phyloP scores from a whole-genome alignment of 108 stramenopile species.

The Stephanodiscus triporus region DNA sequence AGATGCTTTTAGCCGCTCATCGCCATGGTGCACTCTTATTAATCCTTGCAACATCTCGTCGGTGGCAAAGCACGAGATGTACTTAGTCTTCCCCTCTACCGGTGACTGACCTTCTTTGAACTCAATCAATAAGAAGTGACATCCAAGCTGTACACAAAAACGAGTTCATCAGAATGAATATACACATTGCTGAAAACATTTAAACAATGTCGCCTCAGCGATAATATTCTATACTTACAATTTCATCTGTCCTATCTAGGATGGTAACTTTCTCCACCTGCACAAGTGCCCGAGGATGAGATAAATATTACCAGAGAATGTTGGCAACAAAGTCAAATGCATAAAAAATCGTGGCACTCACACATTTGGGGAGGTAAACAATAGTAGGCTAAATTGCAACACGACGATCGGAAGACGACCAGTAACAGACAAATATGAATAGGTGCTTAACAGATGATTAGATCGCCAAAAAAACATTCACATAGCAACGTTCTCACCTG shows the following conservation, averaged over 20 bases:
- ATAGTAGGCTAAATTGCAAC: slow-evolving; percentile 59
- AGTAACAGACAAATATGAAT: slow-evolving; percentile 4
- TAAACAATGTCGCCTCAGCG: not conserved
- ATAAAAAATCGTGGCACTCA: slow-evolving; percentile 8
- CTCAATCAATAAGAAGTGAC: slow-evolving; percentile 74
- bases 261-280: slow-evolving; percentile 80
- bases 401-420: not conserved
- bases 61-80: slow-evolving; percentile 74
- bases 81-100: slow-evolving; percentile 57
- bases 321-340: not conserved
- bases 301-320: not conserved
- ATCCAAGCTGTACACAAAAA: slow-evolving; percentile 8
- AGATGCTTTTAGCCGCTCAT: slow-evolving; percentile 66
- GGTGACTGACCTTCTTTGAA: slow-evolving; percentile 81
- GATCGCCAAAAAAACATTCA: too few relatives aligned
- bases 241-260: slow-evolving; percentile 74
- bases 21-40: slow-evolving; percentile 74
- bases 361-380: slow-evolving; percentile 70
- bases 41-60: slow-evolving; percentile 72
- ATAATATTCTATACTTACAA: slow-evolving; percentile 18
- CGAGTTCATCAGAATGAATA: not conserved
- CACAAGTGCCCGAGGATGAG: not conserved
- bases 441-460: too few relatives aligned
- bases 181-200: not conserved
- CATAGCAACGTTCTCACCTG: not conserved